A percentile compares a stretch with the other conserved stretches of the same genome.
Conservation (phyloP, 2,329 filamentous ascomycete genomes). For the Annulohypoxylon truncatum region DNA sequence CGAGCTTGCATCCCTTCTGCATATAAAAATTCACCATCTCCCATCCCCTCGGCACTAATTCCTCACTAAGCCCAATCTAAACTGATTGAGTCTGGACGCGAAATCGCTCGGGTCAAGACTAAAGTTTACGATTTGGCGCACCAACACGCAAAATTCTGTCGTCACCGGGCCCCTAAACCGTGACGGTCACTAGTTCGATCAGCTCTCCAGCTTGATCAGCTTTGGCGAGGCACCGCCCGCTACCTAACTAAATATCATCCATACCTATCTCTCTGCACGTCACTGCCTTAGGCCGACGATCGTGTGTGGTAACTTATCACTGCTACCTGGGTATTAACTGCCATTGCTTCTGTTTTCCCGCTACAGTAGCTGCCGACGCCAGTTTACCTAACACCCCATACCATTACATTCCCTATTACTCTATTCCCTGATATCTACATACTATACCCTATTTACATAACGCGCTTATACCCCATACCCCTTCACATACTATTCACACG, state of each 20-base stretch:
- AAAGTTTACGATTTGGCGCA: conserved; percentile 39
- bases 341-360: conserved; percentile 7
- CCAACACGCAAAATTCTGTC: conserved; percentile 42
- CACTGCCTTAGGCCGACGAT: conserved; percentile 39
- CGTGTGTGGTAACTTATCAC: conserved; percentile 9
- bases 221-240: conserved; percentile 32
- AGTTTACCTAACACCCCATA: neutral
- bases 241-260: conserved; percentile 21
- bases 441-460: conserved; percentile 3
- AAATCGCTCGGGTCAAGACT: conserved; percentile 39
- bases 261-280: conserved; percentile 33
- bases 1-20: conserved; percentile 47
- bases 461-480: conserved; percentile 2
- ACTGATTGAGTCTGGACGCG: conserved; percentile 42
- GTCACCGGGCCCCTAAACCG: conserved; percentile 37
- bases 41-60: conserved; percentile 49
- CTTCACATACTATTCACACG: neutral
- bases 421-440: conserved; percentile 4
- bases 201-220: conserved; percentile 15
- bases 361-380: neutral
- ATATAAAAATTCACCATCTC: conserved; percentile 48
- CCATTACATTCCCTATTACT: neutral
- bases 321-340: neutral
- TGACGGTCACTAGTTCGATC: conserved; percentile 37
- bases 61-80: conserved; percentile 50